Evolutionary conservation across 768 basidiomycete species (phyloP), one percentile per base, ranked within the genome.

Genomic region (Naganishia onofrii): DNA sequence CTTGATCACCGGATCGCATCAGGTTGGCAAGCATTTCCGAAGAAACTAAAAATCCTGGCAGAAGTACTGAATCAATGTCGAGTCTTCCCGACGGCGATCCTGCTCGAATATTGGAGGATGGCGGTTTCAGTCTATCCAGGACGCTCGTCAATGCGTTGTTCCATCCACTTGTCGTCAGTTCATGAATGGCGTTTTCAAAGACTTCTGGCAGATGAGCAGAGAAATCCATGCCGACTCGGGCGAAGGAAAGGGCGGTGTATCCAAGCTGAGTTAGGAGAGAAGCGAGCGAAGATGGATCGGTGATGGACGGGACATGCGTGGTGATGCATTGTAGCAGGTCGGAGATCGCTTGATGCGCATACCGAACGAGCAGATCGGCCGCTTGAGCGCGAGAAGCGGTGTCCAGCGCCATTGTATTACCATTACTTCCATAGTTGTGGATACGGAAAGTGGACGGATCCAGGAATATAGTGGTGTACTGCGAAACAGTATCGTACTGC

Each of bases 211-310:
- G 82, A 21, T 89, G 81, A 0, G 84, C 81, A 36, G 88, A 86
- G 80, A 99, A 98, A 78, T 96, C 94, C 75, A 95, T 85, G 0
- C 95, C 95, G 19, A 95, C 86, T n/a, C 93, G 87, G 0, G 91
- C 85, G 76, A 96, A 96, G 0, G 93, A 93, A 21, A 88, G 87
- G 9, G 93, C 88, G 78, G 94, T 96, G 81, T 98, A 97, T 15
- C 90, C 90, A 54, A 98, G 85, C 75, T 98, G 95, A 0, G 93
- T 95, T 69, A 96, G 87, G 52, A 93, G 85, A 42, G 94, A 88
- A 26, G 92, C 85, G 73, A 95, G 84, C 28, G 90, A 83, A 23
- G 89, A 79, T 0, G 82, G 68, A 51, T 83, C 80, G 46, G 84
- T 85, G 42, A 85, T 76, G 12, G 71, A 70, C 0, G 88, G 86